Evolutionary conservation across 306 rosid species (phyloP).

Genomic region (Dicorynia guianensis): DNA sequence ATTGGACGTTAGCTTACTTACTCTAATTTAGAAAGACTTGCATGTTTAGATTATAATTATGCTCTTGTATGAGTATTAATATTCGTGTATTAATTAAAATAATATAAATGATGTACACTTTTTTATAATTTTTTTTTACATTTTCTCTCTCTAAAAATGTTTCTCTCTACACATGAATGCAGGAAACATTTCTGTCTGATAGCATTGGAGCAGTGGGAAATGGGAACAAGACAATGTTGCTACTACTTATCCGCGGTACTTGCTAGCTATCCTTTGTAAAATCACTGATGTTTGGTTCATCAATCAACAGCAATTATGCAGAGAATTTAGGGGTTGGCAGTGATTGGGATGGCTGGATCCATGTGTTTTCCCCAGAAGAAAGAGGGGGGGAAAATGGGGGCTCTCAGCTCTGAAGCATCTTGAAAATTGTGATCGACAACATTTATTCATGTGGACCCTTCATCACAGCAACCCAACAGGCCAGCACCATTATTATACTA

Average conservation of each 20-base stretch:
- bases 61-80: no score
- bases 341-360: slow-evolving; percentile 5
- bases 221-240: neutral
- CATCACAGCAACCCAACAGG: slow-evolving; percentile 32
- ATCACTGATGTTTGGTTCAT: neutral
- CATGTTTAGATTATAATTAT: no score
- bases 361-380: slow-evolving; percentile 23
- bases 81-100: no score
- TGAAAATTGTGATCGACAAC: slow-evolving; percentile 64
- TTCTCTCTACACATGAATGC: no score
- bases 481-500: slow-evolving; percentile 29
- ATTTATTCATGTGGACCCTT: slow-evolving; percentile 74
- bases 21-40: no score
- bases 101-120: no score
- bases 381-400: slow-evolving; percentile 20
- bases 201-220: neutral
- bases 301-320: slow-evolving; percentile 8
- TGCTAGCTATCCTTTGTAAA: neutral
- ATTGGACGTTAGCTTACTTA: no score
- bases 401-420: slow-evolving; percentile 50
- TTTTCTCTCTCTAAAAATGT: no score
- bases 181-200: no score
- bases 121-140: no score
- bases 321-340: slow-evolving; percentile 33
- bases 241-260: neutral